Percentiles rank a stretch among this genome's conserved stretches.
These are phyloP conservation scores for Aspergillus tanneri DNA, from an alignment of 2,329 filamentous ascomycete species.

Conservation along the genomic window DNA sequence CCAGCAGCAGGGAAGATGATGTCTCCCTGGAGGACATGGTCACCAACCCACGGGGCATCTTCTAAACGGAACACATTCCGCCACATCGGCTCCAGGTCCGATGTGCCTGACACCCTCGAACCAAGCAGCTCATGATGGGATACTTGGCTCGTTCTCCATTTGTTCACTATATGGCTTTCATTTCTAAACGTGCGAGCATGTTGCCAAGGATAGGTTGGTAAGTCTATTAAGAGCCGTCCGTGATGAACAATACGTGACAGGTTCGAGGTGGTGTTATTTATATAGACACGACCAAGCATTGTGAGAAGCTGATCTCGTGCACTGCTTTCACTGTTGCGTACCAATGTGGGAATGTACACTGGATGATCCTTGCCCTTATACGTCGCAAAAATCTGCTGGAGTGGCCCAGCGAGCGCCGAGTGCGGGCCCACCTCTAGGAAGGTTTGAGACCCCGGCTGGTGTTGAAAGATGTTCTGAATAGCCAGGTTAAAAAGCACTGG, in stretches of 20 bases:
- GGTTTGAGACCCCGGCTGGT: not conserved
- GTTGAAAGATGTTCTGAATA: not conserved
- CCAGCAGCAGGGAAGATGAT: constrained; percentile 37
- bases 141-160: constrained; percentile 1
- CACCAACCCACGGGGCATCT: constrained; percentile 40
- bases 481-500: constrained; percentile 3
- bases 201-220: not conserved
- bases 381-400: constrained; percentile 7
- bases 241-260: not conserved
- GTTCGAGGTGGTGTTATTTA: not conserved
- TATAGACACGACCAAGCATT: constrained; percentile 5
- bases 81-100: constrained; percentile 34
- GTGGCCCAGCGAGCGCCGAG: not conserved
- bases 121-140: constrained; percentile 27
- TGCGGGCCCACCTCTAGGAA: constrained; percentile 13
- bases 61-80: constrained; percentile 31
- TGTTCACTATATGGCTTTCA: not conserved
- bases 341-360: too few relatives aligned
- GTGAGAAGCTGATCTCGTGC: not conserved
- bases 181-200: not conserved
- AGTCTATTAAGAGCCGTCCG: not conserved
- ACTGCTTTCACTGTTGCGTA: too few relatives aligned
- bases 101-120: constrained; percentile 24
- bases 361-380: too few relatives aligned
- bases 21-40: constrained; percentile 29